Percentiles rank a stretch among this genome's conserved stretches.
phyloP scores from a whole-genome alignment of 2,329 filamentous ascomycete species.

The Lithohypha guttulata region DNA sequence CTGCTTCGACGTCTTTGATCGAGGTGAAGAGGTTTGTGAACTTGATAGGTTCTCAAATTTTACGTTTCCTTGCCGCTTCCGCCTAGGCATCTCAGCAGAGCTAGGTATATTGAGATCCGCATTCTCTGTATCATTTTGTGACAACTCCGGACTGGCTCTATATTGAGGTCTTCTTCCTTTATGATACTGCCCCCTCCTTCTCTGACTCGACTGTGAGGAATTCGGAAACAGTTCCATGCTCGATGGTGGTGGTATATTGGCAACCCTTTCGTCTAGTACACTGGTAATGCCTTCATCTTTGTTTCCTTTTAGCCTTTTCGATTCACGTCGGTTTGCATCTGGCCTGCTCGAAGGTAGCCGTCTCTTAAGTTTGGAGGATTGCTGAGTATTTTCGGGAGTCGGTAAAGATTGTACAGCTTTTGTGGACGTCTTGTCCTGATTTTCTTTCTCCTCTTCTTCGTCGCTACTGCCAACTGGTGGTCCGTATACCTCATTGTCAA shows the following conservation, averaged over 20 bases:
- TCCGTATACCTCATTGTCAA: not conserved
- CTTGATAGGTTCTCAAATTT: no score
- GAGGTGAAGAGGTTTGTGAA: no score
- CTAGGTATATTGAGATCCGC: no score
- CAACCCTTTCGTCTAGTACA: no score
- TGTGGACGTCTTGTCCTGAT: not conserved
- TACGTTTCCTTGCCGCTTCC: no score
- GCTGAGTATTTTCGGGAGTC: not conserved
- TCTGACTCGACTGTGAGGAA: constrained; percentile 6
- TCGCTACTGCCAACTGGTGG: constrained; percentile 7
- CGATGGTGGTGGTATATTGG: no score
- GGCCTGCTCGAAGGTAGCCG: not conserved
- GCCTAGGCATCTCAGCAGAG: no score
- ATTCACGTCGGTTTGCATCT: constrained; percentile 2
- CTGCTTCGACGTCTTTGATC: no score
- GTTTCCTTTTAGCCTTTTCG: not conserved
- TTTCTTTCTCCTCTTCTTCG: constrained; percentile 5
- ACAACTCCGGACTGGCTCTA: no score
- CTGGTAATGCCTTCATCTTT: no score
- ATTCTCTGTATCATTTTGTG: no score
- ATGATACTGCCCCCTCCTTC: not conserved
- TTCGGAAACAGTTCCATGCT: no score
- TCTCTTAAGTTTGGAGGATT: not conserved
- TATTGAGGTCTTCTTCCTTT: not conserved
- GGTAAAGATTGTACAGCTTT: not conserved